phyloP scores from a whole-genome alignment of 108 stramenopile genomes.

The Stephanodiscus minutulus region DNA sequence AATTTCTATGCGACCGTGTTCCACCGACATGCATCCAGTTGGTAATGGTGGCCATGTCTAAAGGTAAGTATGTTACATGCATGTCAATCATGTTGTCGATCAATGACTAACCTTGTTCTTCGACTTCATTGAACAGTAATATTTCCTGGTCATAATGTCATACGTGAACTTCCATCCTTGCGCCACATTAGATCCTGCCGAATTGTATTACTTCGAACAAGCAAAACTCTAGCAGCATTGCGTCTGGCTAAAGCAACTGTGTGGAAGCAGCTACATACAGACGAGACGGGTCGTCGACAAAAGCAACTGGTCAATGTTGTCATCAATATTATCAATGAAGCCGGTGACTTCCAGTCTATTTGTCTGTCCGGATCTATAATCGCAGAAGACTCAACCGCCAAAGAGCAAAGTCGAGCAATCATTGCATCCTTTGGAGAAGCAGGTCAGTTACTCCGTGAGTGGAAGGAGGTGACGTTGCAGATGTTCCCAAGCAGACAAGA shows the following conservation, averaged over 20 bases:
- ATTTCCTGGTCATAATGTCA: too few species aligned
- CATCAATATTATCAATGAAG: neutral
- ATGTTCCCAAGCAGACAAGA: neutral
- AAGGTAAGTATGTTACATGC: too few species aligned
- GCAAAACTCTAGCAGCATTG: constrained; percentile 13
- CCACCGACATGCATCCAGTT: constrained; percentile 17
- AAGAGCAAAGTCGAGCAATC: neutral
- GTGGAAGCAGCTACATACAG: constrained; percentile 22
- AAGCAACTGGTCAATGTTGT: constrained; percentile 14
- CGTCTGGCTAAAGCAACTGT: neutral
- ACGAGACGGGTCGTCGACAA: constrained; percentile 12
- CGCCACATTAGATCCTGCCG: constrained; percentile 13
- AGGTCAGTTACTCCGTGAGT: neutral
- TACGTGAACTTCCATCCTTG: constrained; percentile 8
- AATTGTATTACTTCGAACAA: neutral
- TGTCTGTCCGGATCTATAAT: neutral
- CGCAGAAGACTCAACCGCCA: neutral
- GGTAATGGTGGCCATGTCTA: neutral
- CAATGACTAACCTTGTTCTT: too few species aligned
- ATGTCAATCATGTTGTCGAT: too few species aligned
- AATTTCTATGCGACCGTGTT: constrained; percentile 9
- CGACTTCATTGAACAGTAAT: too few species aligned
- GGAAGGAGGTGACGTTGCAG: neutral
- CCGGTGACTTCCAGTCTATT: neutral
- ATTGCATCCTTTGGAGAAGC: neutral